These are phyloP conservation scores for Azolla pinnata DNA, from an alignment of 75 land plant species.

Conservation along the genomic window DNA sequence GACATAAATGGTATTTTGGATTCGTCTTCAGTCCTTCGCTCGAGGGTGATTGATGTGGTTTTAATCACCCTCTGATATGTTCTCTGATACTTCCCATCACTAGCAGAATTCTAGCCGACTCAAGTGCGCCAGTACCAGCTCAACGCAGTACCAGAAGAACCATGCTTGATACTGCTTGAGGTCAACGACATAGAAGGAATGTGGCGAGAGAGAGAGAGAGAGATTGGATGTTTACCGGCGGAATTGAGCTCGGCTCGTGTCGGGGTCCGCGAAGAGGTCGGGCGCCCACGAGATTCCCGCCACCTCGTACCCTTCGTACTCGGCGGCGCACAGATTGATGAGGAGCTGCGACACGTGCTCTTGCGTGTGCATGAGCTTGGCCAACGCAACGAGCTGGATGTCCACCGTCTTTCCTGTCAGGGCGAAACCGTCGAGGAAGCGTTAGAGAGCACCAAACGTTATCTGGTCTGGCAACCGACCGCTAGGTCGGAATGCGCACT, in stretches of 20 bases:
- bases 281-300: constrained; percentile 7
- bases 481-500: too few relatives aligned
- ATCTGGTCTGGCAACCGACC: too few relatives aligned
- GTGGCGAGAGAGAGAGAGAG: neutral
- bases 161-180: neutral
- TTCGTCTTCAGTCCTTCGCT: too few relatives aligned
- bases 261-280: neutral
- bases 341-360: neutral
- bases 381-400: neutral
- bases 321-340: constrained; percentile 4
- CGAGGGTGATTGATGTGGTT: too few relatives aligned
- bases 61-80: too few relatives aligned
- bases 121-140: neutral
- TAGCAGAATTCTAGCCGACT: too few relatives aligned
- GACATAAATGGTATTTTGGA: too few relatives aligned
- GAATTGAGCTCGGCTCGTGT: neutral
- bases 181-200: neutral
- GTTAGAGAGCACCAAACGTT: too few relatives aligned
- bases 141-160: neutral
- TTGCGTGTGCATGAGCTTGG: neutral
- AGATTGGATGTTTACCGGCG: neutral
- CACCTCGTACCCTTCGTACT: constrained; percentile 6
- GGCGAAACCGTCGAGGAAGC: too few relatives aligned
- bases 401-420: neutral
- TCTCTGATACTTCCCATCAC: too few relatives aligned